Conservation (phyloP, 768 basidiomycete species). For the Sporobolomyces phaffii region DNA sequence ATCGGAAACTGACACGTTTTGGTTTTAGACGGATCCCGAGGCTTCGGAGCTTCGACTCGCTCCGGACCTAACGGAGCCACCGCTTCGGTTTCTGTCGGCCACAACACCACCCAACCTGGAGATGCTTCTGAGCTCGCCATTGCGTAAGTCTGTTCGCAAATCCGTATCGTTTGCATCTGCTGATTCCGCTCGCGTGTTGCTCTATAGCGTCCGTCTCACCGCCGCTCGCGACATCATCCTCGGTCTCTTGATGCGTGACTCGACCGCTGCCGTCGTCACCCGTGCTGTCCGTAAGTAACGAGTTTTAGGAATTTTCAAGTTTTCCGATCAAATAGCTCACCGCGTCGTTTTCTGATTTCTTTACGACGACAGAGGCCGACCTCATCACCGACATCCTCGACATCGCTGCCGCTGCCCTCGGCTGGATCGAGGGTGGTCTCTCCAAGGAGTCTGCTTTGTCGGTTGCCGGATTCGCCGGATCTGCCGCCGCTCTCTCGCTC, state of each 20-base stretch:
- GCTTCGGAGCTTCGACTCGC: conserved; percentile 10
- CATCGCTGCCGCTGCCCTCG: conserved; percentile 21
- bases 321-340: neutral
- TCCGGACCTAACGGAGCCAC: conserved; percentile 1
- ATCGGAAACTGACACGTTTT: neutral
- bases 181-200: neutral
- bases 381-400: conserved; percentile 26
- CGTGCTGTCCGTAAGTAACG: conserved; percentile 30
- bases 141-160: conserved; percentile 1
- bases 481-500: conserved; percentile 11
- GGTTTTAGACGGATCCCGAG: conserved; percentile 8
- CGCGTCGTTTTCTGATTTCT: neutral
- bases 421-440: conserved; percentile 33
- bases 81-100: conserved; percentile 14
- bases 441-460: conserved; percentile 20
- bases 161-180: neutral
- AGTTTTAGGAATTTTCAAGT: neutral
- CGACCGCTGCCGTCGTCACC: conserved; percentile 38
- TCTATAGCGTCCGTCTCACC: conserved; percentile 19
- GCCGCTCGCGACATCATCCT: conserved; percentile 34
- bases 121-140: conserved; percentile 18
- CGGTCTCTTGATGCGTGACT: conserved; percentile 38
- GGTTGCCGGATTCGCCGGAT: conserved; percentile 12
- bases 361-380: conserved; percentile 17
- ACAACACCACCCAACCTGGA: conserved; percentile 28